Evolutionary conservation across 805 yeast species (phyloP), one percentile per base, ranked within the genome.

Genomic region (Candida quercuum): DNA sequence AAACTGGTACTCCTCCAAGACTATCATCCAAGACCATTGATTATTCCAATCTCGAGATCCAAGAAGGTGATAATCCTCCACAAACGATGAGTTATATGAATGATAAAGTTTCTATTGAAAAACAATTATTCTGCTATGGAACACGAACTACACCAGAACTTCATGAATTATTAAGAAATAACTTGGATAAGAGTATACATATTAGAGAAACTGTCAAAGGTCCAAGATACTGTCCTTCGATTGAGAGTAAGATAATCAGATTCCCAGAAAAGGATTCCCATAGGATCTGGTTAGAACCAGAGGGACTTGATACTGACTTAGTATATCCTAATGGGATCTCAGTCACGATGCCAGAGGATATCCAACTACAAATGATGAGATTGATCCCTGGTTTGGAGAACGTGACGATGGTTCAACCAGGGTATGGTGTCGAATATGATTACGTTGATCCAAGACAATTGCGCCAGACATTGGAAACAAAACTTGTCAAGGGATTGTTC

Each of bases 361-460:
- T 89, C 22, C 99, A 93, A 60, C 71, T 71, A 17, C 67, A 74
- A 45, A 72, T 89, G 71, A 72, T 93, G 38, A 67, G 71, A 41
- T 64, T 86, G 66, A 85, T 93, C 43, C 84, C 87, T 4, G 99
- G 99, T 0, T 72, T 95, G 35, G 95, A 86, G 50, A 78, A 85
- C 46, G 96, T 84, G 0, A 67, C 63, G n/a, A 86, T 93, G 85
- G 56, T 82, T 11, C 96, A 89, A 55, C 96, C 97, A 0, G 99
- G 97, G 0, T 93, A 93, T 56, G 99, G 99, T n/a, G 99, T 93
- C 2, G 99, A 93, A 60, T 93, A 93, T 56, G 99, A 93, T 54
- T 93, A 86, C 57, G 81, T 93, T 21, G 96, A 93, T 54, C 99
- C 99, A 3, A 71, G 95, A 46, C 96, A 89, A 53, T 67, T 93